Evolutionary conservation across 1,139 yeast species (phyloP), one percentile per base, ranked within the genome.

Genomic region (Hemisphaericaspora lyxosophila): DNA sequence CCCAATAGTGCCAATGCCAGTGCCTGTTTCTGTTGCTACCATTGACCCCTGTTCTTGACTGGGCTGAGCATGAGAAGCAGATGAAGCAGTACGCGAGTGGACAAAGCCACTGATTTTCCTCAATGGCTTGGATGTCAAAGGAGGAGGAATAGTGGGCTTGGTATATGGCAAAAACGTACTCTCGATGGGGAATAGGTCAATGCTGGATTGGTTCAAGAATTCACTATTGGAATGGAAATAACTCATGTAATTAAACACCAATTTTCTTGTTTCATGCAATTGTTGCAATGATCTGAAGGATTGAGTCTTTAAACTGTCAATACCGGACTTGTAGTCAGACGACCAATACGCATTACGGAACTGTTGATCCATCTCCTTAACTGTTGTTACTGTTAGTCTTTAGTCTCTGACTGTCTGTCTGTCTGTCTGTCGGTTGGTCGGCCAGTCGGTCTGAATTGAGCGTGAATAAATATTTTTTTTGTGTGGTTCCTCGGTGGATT

Each of bases 291-390:
- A 68, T 19, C 57, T 51, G 14, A 49, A 43, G 18, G 65, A 56
- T 45, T 70, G 75, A 3, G 47, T 43, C 14, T 57, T 49, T 26
- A 72, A 49, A 31, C 46, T 51, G 20, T 59, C 62, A 14, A 71
- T 60, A 2, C 75, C 74, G 4, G 67, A 50, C 27, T 51, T 53
- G 44, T 64, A 68, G 53, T 72, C 78, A 4, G 74, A 54, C 5
- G 75, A 63, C 75, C 77, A 72, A 54, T 64, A 71, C 27, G 49
- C 31, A 43, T 67, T 64, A 42, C 69, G 51, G 41, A 62, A 64
- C 17, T 17, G 8, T 15, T 26, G 22, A 17, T 2, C n/a, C 23
- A 13, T 14, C 27, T 11, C 19, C 12, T 5, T 14, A 9, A 13
- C 22, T 14, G 26, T 26, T 17, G 9, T n/a, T 33, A 18, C 4